Conservation (phyloP, 1,284 basidiomycete species). For the Microbotryum intermedium region DNA sequence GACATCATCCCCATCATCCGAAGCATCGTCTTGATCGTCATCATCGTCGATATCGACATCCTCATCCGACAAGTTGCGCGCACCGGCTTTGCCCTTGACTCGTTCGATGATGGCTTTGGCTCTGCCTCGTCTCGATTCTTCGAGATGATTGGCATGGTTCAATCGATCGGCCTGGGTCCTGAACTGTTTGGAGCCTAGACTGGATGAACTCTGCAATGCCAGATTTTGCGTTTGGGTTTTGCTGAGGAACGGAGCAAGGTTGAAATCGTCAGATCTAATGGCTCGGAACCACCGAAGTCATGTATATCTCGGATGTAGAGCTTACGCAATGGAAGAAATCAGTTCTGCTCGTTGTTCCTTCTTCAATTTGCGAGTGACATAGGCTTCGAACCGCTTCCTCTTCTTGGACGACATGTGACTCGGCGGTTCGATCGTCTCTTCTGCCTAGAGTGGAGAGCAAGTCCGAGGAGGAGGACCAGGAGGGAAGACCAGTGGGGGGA, state of each 20-base stretch:
- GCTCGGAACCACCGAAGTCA: neutral
- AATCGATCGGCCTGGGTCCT: slow-evolving; percentile 53
- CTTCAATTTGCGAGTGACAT: slow-evolving; percentile 77
- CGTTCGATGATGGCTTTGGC: slow-evolving; percentile 21
- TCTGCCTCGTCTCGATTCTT: slow-evolving; percentile 7
- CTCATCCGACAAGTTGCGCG: slow-evolving; percentile 15
- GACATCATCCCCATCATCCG: slow-evolving; percentile 1
- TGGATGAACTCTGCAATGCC: slow-evolving; percentile 63
- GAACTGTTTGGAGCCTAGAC: slow-evolving; percentile 60
- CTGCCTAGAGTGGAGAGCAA: neutral
- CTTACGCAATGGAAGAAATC: slow-evolving; percentile 67
- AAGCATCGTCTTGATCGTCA: neutral
- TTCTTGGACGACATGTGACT: slow-evolving; percentile 58
- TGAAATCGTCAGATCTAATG: neutral
- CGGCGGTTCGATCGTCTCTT: neutral
- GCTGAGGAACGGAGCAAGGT: slow-evolving; percentile 41
- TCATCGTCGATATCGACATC: neutral
- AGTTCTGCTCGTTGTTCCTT: slow-evolving; percentile 66
- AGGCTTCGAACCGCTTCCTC: slow-evolving; percentile 70
- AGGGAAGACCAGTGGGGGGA: neutral
- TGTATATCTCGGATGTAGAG: slow-evolving; percentile 22
- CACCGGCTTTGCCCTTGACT: slow-evolving; percentile 14
- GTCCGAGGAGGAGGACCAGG: neutral
- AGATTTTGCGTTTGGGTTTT: slow-evolving; percentile 61
- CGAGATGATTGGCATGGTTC: slow-evolving; percentile 32